Evolutionary conservation across 78 protist genomes (phyloP).

Genomic region (Tieghemostelium lacteum): DNA sequence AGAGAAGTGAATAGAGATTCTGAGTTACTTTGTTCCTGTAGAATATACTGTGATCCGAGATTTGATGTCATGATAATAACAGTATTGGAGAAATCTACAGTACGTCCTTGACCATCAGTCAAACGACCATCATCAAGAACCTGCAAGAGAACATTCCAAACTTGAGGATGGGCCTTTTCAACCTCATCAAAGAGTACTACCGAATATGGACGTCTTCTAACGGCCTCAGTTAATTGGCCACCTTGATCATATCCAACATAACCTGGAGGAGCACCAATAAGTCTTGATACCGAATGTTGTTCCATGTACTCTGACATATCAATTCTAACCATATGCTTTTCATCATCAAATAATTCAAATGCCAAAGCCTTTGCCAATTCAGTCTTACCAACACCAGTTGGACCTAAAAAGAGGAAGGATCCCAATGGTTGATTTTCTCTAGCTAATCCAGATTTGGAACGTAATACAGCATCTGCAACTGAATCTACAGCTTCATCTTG

Average conservation of each 20-base stretch:
- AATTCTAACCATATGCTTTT: constrained; percentile 93
- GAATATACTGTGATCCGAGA: constrained; percentile 90
- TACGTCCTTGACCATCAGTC: constrained; percentile 97
- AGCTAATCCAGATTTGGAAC: constrained; percentile 95
- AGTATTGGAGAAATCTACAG: constrained; percentile 95
- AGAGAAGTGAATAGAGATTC: constrained; percentile 10
- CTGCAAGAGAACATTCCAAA: constrained; percentile 96
- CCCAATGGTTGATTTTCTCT: constrained; percentile 93
- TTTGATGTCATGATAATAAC: constrained; percentile 96
- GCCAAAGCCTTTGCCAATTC: constrained; percentile 98
- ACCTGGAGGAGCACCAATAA: constrained; percentile 99
- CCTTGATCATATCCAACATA: constrained; percentile 99
- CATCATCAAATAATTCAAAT: constrained; percentile 95
- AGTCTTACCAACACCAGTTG: constrained; percentile 94
- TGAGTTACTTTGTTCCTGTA: constrained; percentile 1
- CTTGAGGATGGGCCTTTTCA: constrained; percentile 93
- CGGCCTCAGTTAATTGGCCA: constrained; percentile 99
- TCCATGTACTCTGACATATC: constrained; percentile 99
- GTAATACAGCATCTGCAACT: constrained; percentile 95
- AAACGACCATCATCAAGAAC: constrained; percentile 99
- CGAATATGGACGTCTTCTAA: constrained; percentile 96
- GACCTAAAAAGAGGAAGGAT: constrained; percentile 96
- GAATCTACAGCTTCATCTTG: constrained; percentile 97
- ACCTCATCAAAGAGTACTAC: constrained; percentile 99
- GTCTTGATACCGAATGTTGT: constrained; percentile 92